phyloP scores from a whole-genome alignment of 2,329 filamentous ascomycete species.

The Myriosclerotinia curreyana region DNA sequence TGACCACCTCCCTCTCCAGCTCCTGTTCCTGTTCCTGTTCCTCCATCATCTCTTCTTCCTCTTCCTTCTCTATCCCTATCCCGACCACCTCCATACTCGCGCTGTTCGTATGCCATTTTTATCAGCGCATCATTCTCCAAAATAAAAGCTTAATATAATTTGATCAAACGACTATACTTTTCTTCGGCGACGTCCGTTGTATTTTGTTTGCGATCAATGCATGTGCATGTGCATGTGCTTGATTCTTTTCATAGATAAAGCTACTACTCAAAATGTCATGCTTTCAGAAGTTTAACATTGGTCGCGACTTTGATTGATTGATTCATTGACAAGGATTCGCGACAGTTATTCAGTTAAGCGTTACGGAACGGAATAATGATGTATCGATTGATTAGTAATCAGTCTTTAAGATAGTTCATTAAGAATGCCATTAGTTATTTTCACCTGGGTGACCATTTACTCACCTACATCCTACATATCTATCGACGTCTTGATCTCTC shows the following conservation, averaged over 20 bases:
- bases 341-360: background rate
- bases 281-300: slow-evolving; percentile 7
- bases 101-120: slow-evolving; percentile 39
- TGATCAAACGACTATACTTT: slow-evolving; percentile 15
- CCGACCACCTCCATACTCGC: slow-evolving; percentile 36
- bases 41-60: slow-evolving; percentile 17
- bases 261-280: slow-evolving; percentile 4
- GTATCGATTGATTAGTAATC: background rate
- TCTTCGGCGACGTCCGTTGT: slow-evolving; percentile 1
- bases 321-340: slow-evolving; percentile 13
- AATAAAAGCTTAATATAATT: background rate
- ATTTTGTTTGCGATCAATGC: slow-evolving; percentile 1
- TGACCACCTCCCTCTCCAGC: slow-evolving; percentile 22
- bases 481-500: too few species aligned
- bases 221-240: slow-evolving; percentile 10
- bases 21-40: background rate
- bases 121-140: slow-evolving; percentile 28
- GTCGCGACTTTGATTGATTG: slow-evolving; percentile 8
- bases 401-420: too few species aligned
- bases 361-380: slow-evolving; percentile 10
- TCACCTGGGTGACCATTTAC: too few species aligned
- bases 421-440: too few species aligned
- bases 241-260: background rate
- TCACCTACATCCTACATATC: too few species aligned
- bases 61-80: slow-evolving; percentile 24